Conservation (phyloP, 345 rosid species). For the Eucalyptus sideroxylon region DNA sequence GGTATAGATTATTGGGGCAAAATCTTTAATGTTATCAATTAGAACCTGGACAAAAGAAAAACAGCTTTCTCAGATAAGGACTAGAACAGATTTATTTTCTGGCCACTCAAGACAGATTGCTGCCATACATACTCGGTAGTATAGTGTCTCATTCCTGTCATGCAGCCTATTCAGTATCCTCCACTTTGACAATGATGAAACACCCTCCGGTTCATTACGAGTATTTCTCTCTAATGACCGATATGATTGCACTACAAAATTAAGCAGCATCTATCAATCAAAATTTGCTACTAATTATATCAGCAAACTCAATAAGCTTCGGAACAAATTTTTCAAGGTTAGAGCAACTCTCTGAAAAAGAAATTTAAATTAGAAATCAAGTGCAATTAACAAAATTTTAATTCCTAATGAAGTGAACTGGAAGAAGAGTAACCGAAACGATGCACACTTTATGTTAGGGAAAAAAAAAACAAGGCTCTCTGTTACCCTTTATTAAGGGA, state of each 20-base stretch:
- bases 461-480: neutral
- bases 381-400: neutral
- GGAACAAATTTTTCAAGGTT: neutral
- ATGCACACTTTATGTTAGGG: neutral
- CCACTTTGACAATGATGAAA: constrained; percentile 87
- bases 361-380: neutral
- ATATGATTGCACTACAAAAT: constrained; percentile 71
- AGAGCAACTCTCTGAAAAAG: neutral
- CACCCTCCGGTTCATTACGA: constrained; percentile 38
- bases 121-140: constrained; percentile 57
- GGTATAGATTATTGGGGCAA: constrained; percentile 91
- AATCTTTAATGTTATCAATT: constrained; percentile 85
- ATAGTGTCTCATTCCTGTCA: constrained; percentile 94
- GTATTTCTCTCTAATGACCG: constrained; percentile 86
- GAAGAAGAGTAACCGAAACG: neutral
- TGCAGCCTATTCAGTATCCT: constrained; percentile 94
- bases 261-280: neutral
- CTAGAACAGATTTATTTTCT: neutral
- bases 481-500: neutral
- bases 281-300: neutral
- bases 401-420: neutral
- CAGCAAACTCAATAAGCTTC: neutral
- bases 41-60: constrained; percentile 51
- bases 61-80: neutral
- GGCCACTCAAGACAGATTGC: neutral